Base-by-base conservation (phyloP, 148 eudicot species). In the Arctostaphylos glauca region DNA sequence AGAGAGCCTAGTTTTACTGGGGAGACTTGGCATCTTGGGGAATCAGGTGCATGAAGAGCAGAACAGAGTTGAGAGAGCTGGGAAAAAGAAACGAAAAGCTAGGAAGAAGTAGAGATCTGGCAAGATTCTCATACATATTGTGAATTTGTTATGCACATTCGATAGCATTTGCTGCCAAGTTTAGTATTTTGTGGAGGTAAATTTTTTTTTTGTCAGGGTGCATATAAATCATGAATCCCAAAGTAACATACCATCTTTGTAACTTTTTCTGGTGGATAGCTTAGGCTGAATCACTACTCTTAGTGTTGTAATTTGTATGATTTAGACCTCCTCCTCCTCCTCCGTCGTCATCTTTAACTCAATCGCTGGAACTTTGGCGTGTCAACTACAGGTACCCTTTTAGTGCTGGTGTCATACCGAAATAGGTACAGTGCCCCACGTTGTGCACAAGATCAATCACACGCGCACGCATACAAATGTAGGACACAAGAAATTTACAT, bases 1-100 rank as follows among this genome's bases (percentile, higher is more conserved):
- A 43, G 83, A 87, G 55, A 82, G 88, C 44, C 64, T 83, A 13
- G 86, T 75, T 31, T 81, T 84, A 54, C 74, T 84, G 12, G 76
- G 43, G 43, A 71, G 75, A 58, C 23, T 16, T 58, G 62, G 62
- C 21, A 16, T 58, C 18, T 21, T 58, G 23, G 23, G 62, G 62
- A 18, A 7, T 38, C 75, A 31, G 43, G 21, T 44, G 8, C 14
- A 9, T 64, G 38, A 12, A 8, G 41, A 64, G 70, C 3, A 64
- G 41, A 64, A 23, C 4, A 64, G 13, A 23, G 38, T 8, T 8
- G 38, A 64, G 41, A 64, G 38, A 23, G 38, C 31, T 0, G 5
- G 14, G 70, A 23, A 9, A 21, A 64, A 3, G 70, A 64, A 64
- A 64, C 10, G 70, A 21, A 64, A 23, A 21, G 14, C 23, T 16